phyloP scores from a whole-genome alignment of 2,329 filamentous ascomycete species.

The Scolecobasidium constrictum region DNA sequence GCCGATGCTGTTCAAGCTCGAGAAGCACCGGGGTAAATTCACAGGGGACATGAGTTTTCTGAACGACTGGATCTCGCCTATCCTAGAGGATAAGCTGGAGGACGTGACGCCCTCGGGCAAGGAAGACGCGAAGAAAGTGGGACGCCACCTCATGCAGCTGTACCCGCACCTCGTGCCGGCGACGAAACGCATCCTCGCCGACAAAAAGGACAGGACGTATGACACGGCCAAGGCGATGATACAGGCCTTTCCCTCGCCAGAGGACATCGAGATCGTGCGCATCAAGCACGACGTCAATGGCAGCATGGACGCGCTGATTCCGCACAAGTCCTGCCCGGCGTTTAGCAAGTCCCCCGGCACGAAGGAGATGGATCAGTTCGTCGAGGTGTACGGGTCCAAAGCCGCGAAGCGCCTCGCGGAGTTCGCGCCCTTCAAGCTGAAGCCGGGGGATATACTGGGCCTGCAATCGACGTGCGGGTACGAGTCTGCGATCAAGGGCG shows the following conservation, averaged over 20 bases:
- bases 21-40: constrained; percentile 11
- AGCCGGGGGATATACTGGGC: constrained; percentile 11
- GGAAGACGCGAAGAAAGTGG: constrained; percentile 12
- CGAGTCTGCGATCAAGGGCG: constrained; percentile 13
- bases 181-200: constrained; percentile 16
- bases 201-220: constrained; percentile 25
- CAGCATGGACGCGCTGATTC: constrained; percentile 21
- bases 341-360: constrained; percentile 22
- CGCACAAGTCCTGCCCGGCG: constrained; percentile 23
- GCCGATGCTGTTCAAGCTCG: constrained; percentile 35
- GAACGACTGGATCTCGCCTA: constrained; percentile 12
- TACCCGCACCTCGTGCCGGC: constrained; percentile 11
- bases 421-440: constrained; percentile 11
- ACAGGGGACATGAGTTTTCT: constrained; percentile 11
- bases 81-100: constrained; percentile 11
- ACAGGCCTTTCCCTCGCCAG: constrained; percentile 18
- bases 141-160: constrained; percentile 10
- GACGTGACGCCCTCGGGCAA: constrained; percentile 12
- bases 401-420: constrained; percentile 16
- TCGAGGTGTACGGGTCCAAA: constrained; percentile 18
- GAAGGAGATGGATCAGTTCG: constrained; percentile 20
- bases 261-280: constrained; percentile 22
- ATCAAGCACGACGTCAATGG: constrained; percentile 20
- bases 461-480: constrained; percentile 14
- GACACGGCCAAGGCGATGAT: constrained; percentile 23